phyloP scores from a whole-genome alignment of 202 grass and related monocot genomes.

The Zoysia matrella region DNA sequence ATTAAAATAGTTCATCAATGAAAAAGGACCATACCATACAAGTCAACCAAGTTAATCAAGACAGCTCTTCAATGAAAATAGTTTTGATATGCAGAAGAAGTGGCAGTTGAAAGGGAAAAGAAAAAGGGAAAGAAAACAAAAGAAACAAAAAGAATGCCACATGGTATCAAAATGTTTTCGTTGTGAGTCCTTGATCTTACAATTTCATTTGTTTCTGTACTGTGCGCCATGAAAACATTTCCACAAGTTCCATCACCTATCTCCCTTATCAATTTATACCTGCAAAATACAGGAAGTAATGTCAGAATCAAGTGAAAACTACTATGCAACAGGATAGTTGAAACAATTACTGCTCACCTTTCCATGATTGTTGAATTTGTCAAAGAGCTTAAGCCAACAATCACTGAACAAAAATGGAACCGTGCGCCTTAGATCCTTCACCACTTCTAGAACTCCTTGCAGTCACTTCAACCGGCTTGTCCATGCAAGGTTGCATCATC shows the following conservation, averaged over 20 bases:
- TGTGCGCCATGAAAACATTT: conserved; percentile 83
- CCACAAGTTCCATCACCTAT: conserved; percentile 95
- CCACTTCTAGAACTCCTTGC: conserved; percentile 35
- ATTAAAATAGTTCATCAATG: neutral
- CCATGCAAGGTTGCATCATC: conserved; percentile 38
- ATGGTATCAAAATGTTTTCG: too few species aligned
- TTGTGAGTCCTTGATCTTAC: conserved; percentile 44
- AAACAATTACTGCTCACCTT: conserved; percentile 36
- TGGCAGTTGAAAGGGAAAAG: neutral
- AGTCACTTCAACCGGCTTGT: conserved; percentile 35
- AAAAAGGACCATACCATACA: neutral
- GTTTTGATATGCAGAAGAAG: conserved; percentile 7
- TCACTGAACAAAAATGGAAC: conserved; percentile 58
- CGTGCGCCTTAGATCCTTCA: neutral
- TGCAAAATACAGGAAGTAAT: conserved; percentile 28
- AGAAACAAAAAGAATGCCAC: neutral
- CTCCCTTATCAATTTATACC: conserved; percentile 81
- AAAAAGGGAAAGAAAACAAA: neutral
- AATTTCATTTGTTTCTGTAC: conserved; percentile 82
- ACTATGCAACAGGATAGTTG: neutral
- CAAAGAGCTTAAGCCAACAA: conserved; percentile 33
- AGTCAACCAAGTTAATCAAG: neutral
- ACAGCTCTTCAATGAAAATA: neutral
- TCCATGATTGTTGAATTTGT: conserved; percentile 56
- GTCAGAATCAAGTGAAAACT: neutral